phyloP scores from a whole-genome alignment of 345 rosid genomes.

The Rhizophora apiculata region DNA sequence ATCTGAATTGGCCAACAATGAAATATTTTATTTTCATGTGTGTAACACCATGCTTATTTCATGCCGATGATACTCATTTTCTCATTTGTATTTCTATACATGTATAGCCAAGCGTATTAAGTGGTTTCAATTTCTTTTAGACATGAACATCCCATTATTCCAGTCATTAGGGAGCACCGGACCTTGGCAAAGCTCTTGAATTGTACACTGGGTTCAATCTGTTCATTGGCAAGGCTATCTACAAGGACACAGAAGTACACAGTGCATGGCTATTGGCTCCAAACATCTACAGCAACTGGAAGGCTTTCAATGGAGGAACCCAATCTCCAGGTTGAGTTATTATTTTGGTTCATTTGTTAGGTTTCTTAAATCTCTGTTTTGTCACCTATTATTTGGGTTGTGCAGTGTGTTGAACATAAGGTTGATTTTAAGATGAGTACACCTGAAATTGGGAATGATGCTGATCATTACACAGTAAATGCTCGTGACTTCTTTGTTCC shows the following conservation, averaged over 20 bases:
- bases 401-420: slow-evolving; percentile 93
- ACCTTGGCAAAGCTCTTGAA: slow-evolving; percentile 84
- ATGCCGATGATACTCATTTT: not conserved
- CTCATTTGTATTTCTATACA: not conserved
- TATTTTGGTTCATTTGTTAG: not conserved
- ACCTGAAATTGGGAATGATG: slow-evolving; percentile 43
- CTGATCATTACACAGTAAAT: slow-evolving; percentile 50
- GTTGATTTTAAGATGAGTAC: slow-evolving; percentile 55
- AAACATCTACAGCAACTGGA: slow-evolving; percentile 96
- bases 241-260: slow-evolving; percentile 63
- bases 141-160: slow-evolving; percentile 85
- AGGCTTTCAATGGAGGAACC: slow-evolving; percentile 98
- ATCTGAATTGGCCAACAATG: too few relatives aligned
- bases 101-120: slow-evolving; percentile 1
- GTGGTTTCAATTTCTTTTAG: slow-evolving; percentile 40
- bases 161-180: slow-evolving; percentile 88
- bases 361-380: not conserved
- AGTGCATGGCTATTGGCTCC: slow-evolving; percentile 91
- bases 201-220: slow-evolving; percentile 83
- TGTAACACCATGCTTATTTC: not conserved
- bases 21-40: not conserved
- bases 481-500: slow-evolving; percentile 90
- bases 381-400: slow-evolving; percentile 16
- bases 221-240: slow-evolving; percentile 72
- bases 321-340: slow-evolving; percentile 78